A percentile compares a stretch with the other conserved stretches of the same genome.
Conservation (phyloP, 2,329 filamentous ascomycete species). For the Phialophora macrospora region DNA sequence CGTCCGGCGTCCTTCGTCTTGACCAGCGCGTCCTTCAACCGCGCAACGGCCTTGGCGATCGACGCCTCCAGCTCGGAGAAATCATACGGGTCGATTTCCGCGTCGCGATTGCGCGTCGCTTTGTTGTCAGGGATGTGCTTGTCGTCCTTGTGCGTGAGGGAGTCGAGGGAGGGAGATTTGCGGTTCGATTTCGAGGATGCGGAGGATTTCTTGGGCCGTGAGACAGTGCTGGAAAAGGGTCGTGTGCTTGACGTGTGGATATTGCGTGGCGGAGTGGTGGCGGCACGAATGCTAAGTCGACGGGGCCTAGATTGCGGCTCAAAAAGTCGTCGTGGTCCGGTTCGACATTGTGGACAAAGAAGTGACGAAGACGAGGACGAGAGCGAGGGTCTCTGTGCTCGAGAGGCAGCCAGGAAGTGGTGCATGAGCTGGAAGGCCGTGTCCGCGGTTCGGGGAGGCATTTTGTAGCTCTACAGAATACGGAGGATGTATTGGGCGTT, state of each 20-base stretch:
- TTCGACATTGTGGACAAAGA: conserved; percentile 26
- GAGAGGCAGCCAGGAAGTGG: conserved; percentile 9
- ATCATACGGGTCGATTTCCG: conserved; percentile 62
- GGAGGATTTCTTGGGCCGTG: conserved; percentile 60
- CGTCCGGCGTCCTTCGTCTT: conserved; percentile 67
- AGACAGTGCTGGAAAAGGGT: conserved; percentile 51
- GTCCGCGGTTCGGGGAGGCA: conserved; percentile 20
- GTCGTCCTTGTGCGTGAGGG: conserved; percentile 42
- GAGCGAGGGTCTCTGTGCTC: neutral
- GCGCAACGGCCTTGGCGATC: conserved; percentile 60
- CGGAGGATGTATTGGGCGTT: neutral
- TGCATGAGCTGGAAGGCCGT: conserved; percentile 13
- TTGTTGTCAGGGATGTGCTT: conserved; percentile 57
- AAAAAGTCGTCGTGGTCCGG: conserved; percentile 14
- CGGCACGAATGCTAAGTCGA: conserved; percentile 1
- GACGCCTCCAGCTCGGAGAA: conserved; percentile 62
- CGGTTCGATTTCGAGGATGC: conserved; percentile 49
- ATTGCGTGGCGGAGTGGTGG: neutral
- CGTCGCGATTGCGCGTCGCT: conserved; percentile 44
- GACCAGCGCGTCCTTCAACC: conserved; percentile 64
- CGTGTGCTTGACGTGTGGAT: neutral
- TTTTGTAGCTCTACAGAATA: neutral
- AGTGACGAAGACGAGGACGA: conserved; percentile 5
- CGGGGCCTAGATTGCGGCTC: neutral
- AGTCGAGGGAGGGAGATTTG: conserved; percentile 36